phyloP scores from a whole-genome alignment of 2,329 filamentous ascomycete genomes.

The Bisporella sp. region DNA sequence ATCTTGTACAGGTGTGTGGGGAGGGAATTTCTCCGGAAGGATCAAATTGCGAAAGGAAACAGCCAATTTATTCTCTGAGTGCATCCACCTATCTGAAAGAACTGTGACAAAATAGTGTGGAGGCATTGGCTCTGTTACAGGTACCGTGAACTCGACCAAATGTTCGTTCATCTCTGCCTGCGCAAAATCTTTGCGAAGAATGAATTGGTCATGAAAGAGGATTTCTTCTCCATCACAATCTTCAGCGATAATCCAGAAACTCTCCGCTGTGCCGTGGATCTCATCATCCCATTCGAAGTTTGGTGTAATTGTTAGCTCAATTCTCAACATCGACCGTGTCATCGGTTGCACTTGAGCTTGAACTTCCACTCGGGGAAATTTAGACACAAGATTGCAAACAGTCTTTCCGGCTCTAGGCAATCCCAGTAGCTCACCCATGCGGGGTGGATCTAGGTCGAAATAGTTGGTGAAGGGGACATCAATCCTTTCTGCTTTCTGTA shows the following conservation, averaged over 20 bases:
- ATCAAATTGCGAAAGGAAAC: slow-evolving; percentile 94
- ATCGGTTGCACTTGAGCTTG: slow-evolving; percentile 92
- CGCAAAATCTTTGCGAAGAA: slow-evolving; percentile 85
- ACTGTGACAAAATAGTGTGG: slow-evolving; percentile 98
- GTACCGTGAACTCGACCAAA: slow-evolving; percentile 90
- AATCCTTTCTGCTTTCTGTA: slow-evolving; percentile 89
- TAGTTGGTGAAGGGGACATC: slow-evolving; percentile 91
- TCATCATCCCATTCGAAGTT: slow-evolving; percentile 95
- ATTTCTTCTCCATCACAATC: slow-evolving; percentile 97
- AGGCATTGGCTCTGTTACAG: slow-evolving; percentile 95
- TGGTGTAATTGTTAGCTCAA: slow-evolving; percentile 86
- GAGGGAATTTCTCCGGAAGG: slow-evolving; percentile 89
- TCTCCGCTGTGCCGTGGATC: slow-evolving; percentile 81
- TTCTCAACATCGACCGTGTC: slow-evolving; percentile 84
- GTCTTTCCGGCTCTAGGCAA: slow-evolving; percentile 81
- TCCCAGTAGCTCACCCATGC: slow-evolving; percentile 90
- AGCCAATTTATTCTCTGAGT: slow-evolving; percentile 86
- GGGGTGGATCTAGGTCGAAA: slow-evolving; percentile 91
- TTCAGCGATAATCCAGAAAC: slow-evolving; percentile 95
- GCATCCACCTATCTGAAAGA: slow-evolving; percentile 96
- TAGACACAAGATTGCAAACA: slow-evolving; percentile 80
- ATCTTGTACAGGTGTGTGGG: slow-evolving; percentile 86
- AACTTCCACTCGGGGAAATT: slow-evolving; percentile 88
- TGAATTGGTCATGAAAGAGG: slow-evolving; percentile 88
- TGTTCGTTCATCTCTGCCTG: slow-evolving; percentile 84